Percentiles rank a stretch among this genome's conserved stretches.
Evolutionary conservation across 805 yeast genomes (phyloP).

Genomic region (Nakazawaea ambrosiae): DNA sequence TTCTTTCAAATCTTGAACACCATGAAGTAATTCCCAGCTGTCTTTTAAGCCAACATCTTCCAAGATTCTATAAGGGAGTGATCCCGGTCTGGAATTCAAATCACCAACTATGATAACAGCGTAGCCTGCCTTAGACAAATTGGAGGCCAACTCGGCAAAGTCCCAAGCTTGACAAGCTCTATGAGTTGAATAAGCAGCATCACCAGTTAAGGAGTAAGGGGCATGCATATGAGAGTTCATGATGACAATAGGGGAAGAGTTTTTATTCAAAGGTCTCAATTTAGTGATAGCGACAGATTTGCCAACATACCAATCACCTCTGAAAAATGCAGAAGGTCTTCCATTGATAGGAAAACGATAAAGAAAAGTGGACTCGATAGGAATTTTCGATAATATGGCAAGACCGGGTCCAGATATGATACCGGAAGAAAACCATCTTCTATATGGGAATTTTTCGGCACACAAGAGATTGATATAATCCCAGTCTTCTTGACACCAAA

Average conservation of each 20-base stretch:
- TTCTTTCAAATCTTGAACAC: slow-evolving; percentile 32
- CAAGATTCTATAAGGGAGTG: slow-evolving; percentile 71
- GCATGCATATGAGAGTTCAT: slow-evolving; percentile 97
- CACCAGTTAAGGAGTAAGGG: slow-evolving; percentile 78
- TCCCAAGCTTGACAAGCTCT: slow-evolving; percentile 97
- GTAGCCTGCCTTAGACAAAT: slow-evolving; percentile 67
- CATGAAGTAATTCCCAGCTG: slow-evolving; percentile 73
- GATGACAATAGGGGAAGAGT: slow-evolving; percentile 58
- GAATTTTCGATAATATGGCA: slow-evolving; percentile 75
- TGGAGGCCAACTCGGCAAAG: slow-evolving; percentile 56
- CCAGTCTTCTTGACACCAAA: slow-evolving; percentile 90
- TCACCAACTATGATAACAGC: slow-evolving; percentile 91
- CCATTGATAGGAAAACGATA: slow-evolving; percentile 91
- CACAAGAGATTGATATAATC: slow-evolving; percentile 46
- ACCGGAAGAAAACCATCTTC: slow-evolving; percentile 73
- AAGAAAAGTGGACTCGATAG: slow-evolving; percentile 72
- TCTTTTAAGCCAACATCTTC: slow-evolving; percentile 66
- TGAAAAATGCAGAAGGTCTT: slow-evolving; percentile 82
- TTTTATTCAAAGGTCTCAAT: slow-evolving; percentile 42
- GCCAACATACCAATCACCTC: slow-evolving; percentile 98
- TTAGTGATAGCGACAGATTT: slow-evolving; percentile 76
- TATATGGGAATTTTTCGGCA: slow-evolving; percentile 44
- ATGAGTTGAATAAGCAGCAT: slow-evolving; percentile 85
- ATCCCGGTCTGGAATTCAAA: slow-evolving; percentile 81
- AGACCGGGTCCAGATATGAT: slow-evolving; percentile 91